Conservation (phyloP, 2,329 filamentous ascomycete genomes). For the Hypoxylon sp. region DNA sequence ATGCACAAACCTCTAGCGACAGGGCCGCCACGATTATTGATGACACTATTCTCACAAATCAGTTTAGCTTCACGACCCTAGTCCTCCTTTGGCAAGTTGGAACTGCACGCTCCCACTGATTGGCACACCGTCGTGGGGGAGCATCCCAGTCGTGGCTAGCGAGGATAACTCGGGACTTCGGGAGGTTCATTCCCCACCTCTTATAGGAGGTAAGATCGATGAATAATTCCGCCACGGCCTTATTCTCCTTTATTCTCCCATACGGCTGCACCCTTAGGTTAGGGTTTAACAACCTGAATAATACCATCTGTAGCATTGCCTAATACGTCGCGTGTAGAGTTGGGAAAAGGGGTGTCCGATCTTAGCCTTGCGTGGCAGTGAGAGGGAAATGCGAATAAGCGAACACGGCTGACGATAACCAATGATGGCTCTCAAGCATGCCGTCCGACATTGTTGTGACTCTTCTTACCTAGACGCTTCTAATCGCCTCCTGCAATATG, state of each 20-base stretch:
- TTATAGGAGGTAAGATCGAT: conserved; percentile 24
- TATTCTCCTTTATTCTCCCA: conserved; percentile 3
- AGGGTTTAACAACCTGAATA: conserved; percentile 18
- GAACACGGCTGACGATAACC: conserved; percentile 25
- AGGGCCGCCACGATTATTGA: conserved; percentile 28
- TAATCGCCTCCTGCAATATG: conserved; percentile 34
- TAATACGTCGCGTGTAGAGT: background rate
- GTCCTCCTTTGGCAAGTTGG: conserved; percentile 32
- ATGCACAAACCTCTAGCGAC: too few relatives aligned
- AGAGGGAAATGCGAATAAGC: conserved; percentile 28
- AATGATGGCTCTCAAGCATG: conserved; percentile 20
- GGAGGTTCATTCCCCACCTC: conserved; percentile 29
- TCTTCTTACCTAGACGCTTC: conserved; percentile 23
- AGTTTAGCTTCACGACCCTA: conserved; percentile 23
- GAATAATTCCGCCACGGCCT: conserved; percentile 18
- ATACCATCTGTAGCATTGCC: conserved; percentile 2
- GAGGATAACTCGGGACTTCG: conserved; percentile 30
- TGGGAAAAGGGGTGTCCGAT: conserved; percentile 16
- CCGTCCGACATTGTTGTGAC: conserved; percentile 17
- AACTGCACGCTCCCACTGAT: conserved; percentile 18
- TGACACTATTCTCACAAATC: conserved; percentile 37
- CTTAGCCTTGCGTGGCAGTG: conserved; percentile 20
- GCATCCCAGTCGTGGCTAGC: conserved; percentile 11
- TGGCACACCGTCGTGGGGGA: conserved; percentile 27
- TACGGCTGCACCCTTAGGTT: conserved; percentile 5